These are phyloP conservation scores for Diutina mesorugosa DNA, from an alignment of 1,139 yeast species.

Conservation along the genomic window DNA sequence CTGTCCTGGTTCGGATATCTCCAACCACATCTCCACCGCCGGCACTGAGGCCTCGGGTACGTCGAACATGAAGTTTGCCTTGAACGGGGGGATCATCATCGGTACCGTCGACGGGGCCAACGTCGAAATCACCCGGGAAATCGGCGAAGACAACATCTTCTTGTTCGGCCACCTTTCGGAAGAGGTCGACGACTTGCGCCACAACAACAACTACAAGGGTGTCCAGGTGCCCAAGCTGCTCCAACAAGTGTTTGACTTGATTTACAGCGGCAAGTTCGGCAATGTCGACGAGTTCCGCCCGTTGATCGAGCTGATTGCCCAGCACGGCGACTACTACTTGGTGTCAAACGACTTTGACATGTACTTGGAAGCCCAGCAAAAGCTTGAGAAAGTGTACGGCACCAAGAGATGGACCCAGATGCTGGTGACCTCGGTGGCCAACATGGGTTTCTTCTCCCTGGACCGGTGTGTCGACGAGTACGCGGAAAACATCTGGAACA, in stretches of 20 bases:
- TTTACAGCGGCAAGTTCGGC: constrained; percentile 65
- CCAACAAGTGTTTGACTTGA: constrained; percentile 48
- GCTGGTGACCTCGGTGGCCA: constrained; percentile 70
- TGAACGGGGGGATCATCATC: constrained; percentile 86
- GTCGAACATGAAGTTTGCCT: constrained; percentile 88
- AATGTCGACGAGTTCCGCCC: constrained; percentile 54
- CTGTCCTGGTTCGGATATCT: constrained; percentile 79
- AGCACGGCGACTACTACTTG: constrained; percentile 76
- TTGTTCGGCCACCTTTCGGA: constrained; percentile 86
- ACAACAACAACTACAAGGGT: constrained; percentile 52
- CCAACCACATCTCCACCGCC: constrained; percentile 95
- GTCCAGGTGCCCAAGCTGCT: constrained; percentile 45
- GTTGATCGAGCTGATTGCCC: constrained; percentile 54
- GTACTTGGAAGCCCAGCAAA: constrained; percentile 67
- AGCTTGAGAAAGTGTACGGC: constrained; percentile 62
- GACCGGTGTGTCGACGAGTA: constrained; percentile 89
- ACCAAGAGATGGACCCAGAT: constrained; percentile 63
- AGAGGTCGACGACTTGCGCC: constrained; percentile 76
- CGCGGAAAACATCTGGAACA: constrained; percentile 88
- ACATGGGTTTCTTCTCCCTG: constrained; percentile 86
- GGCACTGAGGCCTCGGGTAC: constrained; percentile 98
- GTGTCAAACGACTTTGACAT: constrained; percentile 84
- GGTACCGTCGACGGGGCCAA: constrained; percentile 98
- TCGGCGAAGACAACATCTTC: constrained; percentile 87
- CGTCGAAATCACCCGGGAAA: constrained; percentile 87